Conservation (phyloP, 768 basidiomycete genomes). For the Tricholoma flavovirens region DNA sequence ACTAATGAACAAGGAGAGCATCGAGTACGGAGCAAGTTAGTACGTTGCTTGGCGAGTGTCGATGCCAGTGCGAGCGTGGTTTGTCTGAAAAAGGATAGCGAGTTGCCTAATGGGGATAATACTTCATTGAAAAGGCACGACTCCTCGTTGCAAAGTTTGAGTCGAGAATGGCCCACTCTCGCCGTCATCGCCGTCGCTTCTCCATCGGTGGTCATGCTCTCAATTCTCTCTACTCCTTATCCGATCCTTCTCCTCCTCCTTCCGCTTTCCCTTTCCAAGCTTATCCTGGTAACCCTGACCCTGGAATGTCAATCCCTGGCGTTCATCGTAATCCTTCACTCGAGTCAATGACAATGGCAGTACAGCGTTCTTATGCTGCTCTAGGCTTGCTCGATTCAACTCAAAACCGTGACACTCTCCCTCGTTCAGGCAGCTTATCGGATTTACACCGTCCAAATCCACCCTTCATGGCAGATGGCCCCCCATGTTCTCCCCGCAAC, state of each 20-base stretch:
- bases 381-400: slow-evolving; percentile 13
- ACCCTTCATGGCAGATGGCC: slow-evolving; percentile 36
- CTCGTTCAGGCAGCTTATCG: slow-evolving; percentile 15
- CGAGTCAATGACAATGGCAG: slow-evolving; percentile 31
- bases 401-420: slow-evolving; percentile 5
- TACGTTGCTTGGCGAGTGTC: too few species aligned
- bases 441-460: slow-evolving; percentile 39
- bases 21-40: too few species aligned
- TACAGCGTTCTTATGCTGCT: slow-evolving; percentile 18
- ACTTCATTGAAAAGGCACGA: neutral
- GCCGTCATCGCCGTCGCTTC: neutral
- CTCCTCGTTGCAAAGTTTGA: too few species aligned
- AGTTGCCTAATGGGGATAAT: neutral
- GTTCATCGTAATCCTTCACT: slow-evolving; percentile 38
- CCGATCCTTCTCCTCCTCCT: slow-evolving; percentile 18
- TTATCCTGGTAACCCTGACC: slow-evolving; percentile 63
- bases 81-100: neutral
- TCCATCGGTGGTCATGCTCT: neutral
- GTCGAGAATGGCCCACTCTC: too few species aligned
- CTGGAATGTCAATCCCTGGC: slow-evolving; percentile 27
- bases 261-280: slow-evolving; percentile 52
- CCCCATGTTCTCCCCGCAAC: slow-evolving; percentile 16
- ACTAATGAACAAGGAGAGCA: too few species aligned
- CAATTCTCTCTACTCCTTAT: neutral
- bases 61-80: too few species aligned